phyloP scores from a whole-genome alignment of 139 green algal genomes.

The Picochlorum sp. region DNA sequence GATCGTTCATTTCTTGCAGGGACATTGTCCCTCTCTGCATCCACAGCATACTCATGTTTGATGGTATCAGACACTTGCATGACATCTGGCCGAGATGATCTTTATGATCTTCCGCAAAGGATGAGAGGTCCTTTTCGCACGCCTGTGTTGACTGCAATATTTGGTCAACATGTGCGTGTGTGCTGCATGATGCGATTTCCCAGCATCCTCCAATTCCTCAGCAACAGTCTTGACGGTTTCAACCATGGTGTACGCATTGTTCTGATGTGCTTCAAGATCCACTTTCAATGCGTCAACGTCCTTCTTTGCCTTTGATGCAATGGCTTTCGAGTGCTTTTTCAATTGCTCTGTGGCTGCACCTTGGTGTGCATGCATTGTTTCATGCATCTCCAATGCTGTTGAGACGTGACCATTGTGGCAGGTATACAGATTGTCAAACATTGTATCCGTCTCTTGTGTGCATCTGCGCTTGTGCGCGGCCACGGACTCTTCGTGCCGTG shows the following conservation, averaged over 20 bases:
- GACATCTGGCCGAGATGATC: too few relatives aligned
- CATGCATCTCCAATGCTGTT: conserved; percentile 9
- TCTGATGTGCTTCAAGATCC: background rate
- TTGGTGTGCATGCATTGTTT: background rate
- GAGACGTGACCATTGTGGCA: too few relatives aligned
- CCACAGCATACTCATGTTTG: conserved; percentile 12
- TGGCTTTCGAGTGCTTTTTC: conserved; percentile 7
- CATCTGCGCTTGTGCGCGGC: too few relatives aligned
- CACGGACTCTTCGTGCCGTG: too few relatives aligned
- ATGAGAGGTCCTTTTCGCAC: background rate
- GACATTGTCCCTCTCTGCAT: conserved; percentile 21
- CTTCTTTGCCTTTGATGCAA: conserved; percentile 1
- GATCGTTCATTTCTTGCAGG: conserved; percentile 8
- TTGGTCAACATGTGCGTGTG: background rate
- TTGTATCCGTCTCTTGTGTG: too few relatives aligned
- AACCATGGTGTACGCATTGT: background rate
- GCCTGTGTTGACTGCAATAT: background rate
- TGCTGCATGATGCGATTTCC: background rate
- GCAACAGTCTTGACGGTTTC: background rate
- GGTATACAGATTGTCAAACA: too few relatives aligned
- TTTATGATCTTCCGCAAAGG: too few relatives aligned
- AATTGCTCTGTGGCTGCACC: background rate
- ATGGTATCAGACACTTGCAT: too few relatives aligned
- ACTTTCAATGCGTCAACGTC: background rate
- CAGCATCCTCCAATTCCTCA: background rate